These are phyloP conservation scores for Pharnaceum exiguum DNA, from an alignment of 148 eudicot species.

Conservation along the genomic window DNA sequence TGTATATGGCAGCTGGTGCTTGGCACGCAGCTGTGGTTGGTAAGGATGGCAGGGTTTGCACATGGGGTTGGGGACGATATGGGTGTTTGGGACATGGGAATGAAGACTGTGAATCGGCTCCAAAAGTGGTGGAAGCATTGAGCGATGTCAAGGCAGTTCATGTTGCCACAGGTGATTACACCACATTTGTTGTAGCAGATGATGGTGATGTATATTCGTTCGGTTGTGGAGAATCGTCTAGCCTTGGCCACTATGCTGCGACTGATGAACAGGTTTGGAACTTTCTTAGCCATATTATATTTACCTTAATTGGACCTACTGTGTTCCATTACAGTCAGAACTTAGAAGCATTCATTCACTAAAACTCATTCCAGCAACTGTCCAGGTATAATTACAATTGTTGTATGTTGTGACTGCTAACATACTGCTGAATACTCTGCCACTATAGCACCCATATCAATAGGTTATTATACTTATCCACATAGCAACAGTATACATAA, in stretches of 20 bases:
- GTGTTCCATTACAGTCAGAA: too few species aligned
- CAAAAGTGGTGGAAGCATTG: conserved; percentile 82
- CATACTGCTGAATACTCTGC: too few species aligned
- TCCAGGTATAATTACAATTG: too few species aligned
- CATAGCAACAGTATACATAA: too few species aligned
- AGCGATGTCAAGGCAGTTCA: conserved; percentile 72
- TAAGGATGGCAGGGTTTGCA: conserved; percentile 89
- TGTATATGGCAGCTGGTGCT: conserved; percentile 84
- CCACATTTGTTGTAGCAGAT: conserved; percentile 82
- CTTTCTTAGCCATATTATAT: conserved; percentile 1
- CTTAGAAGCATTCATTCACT: too few species aligned
- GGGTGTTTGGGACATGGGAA: conserved; percentile 95
- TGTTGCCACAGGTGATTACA: conserved; percentile 92
- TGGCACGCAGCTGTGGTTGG: conserved; percentile 98
- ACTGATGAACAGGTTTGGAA: conserved; percentile 55
- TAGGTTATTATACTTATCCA: too few species aligned
- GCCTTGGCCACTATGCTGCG: conserved; percentile 69
- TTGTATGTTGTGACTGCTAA: too few species aligned
- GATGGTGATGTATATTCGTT: conserved; percentile 80
- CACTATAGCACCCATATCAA: too few species aligned
- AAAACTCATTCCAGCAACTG: too few species aligned
- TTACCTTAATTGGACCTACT: neutral
- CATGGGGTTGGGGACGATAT: conserved; percentile 98
- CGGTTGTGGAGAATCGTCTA: conserved; percentile 90
- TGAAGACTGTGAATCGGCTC: conserved; percentile 74